Conservation (phyloP, 805 yeast species). For the Candida caryicola region DNA sequence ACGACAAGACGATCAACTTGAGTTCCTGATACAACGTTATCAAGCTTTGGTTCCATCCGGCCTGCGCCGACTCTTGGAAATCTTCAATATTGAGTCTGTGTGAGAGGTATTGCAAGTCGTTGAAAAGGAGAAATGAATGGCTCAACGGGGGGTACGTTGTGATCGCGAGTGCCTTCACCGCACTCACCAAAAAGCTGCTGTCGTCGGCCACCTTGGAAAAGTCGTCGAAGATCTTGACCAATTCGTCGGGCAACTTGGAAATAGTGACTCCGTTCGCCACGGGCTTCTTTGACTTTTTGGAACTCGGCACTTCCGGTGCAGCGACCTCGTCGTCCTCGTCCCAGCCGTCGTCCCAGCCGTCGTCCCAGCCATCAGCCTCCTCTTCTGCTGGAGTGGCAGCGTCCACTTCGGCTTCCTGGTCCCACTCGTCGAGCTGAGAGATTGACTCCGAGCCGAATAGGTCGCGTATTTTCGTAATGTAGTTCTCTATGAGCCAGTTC, state of each 20-base stretch:
- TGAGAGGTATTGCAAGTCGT: slow-evolving; percentile 31
- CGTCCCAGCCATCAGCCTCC: slow-evolving; percentile 23
- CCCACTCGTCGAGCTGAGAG: not conserved
- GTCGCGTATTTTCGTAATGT: slow-evolving; percentile 27
- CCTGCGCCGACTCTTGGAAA: slow-evolving; percentile 16
- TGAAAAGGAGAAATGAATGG: slow-evolving; percentile 33
- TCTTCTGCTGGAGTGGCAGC: slow-evolving; percentile 8
- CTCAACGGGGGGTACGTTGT: slow-evolving; percentile 31
- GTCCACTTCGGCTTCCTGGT: not conserved
- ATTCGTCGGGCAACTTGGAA: slow-evolving; percentile 21
- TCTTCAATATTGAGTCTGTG: slow-evolving; percentile 10
- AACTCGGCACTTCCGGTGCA: not conserved
- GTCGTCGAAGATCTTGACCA: slow-evolving; percentile 22
- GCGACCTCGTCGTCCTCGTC: slow-evolving; percentile 14
- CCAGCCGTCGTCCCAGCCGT: slow-evolving; percentile 30
- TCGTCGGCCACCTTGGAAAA: slow-evolving; percentile 20
- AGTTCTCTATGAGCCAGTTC: slow-evolving; percentile 33
- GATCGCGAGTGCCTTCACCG: slow-evolving; percentile 31
- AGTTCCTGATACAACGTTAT: slow-evolving; percentile 19
- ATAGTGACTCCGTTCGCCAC: slow-evolving; percentile 10
- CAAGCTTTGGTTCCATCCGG: slow-evolving; percentile 20
- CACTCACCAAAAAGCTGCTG: slow-evolving; percentile 18
- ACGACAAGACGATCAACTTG: slow-evolving; percentile 11
- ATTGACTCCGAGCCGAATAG: slow-evolving; percentile 3
- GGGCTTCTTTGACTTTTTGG: not conserved